phyloP scores from a whole-genome alignment of 495 filamentous ascomycete genomes.

The Saxophila tyrrhenica region DNA sequence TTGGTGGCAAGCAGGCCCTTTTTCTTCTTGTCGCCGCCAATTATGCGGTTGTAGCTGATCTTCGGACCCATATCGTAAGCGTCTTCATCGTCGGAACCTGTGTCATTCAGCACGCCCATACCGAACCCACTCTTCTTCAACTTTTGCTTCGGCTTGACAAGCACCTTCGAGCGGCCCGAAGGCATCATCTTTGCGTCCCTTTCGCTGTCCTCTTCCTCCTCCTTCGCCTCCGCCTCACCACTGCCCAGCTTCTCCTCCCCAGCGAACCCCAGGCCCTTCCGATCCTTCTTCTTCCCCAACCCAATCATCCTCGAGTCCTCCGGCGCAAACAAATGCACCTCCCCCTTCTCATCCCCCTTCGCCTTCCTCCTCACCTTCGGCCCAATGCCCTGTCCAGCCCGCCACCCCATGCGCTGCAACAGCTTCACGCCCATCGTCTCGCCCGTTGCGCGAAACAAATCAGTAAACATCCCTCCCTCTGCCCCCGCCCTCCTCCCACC shows the following conservation, averaged over 20 bases:
- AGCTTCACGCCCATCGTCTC: conserved; percentile 87
- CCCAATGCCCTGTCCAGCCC: conserved; percentile 83
- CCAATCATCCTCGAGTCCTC: conserved; percentile 67
- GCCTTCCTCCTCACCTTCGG: conserved; percentile 74
- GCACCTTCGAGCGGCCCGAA: conserved; percentile 8
- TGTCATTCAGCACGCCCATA: conserved; percentile 85
- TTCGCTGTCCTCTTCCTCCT: conserved; percentile 14
- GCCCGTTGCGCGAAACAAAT: conserved; percentile 60
- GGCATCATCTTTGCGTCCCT: conserved; percentile 11
- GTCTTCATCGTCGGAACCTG: conserved; percentile 94
- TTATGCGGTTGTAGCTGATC: conserved; percentile 76
- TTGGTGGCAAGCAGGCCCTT: conserved; percentile 39
- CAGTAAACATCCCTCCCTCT: conserved; percentile 52
- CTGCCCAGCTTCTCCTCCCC: conserved; percentile 47
- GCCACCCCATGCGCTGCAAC: conserved; percentile 91
- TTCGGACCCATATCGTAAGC: conserved; percentile 84
- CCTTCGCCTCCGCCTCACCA: conserved; percentile 2
- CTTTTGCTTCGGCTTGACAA: conserved; percentile 13
- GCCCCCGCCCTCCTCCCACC: conserved; percentile 43
- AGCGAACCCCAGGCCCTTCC: conserved; percentile 70
- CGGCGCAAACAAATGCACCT: conserved; percentile 72
- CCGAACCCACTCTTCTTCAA: conserved; percentile 54
- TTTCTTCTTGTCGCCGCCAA: conserved; percentile 81
- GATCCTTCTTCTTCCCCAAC: conserved; percentile 64
- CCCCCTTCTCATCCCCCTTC: conserved; percentile 46